Evolutionary conservation across 2,329 filamentous ascomycete genomes (phyloP).

Genomic region (Sporothrix humicola): DNA sequence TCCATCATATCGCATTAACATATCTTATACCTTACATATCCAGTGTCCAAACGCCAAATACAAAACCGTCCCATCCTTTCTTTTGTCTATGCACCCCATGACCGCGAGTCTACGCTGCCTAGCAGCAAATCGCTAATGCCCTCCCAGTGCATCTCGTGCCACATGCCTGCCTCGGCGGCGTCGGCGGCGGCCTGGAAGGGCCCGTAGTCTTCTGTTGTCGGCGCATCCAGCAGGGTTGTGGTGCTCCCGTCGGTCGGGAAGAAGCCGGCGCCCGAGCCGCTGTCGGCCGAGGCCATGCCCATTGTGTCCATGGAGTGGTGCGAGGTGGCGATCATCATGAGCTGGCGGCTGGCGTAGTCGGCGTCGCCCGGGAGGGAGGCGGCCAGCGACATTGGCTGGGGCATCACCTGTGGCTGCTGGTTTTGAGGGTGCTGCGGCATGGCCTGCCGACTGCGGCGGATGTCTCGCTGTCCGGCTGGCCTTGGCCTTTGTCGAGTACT

Average conservation of each 20-base stretch:
- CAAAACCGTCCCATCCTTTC: too few relatives aligned
- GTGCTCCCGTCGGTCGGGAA: constrained; percentile 1
- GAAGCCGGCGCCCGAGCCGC: not conserved
- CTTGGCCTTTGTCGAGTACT: not conserved
- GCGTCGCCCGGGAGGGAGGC: not conserved
- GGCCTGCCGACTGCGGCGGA: not conserved
- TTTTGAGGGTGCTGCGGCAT: not conserved
- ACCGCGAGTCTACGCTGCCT: constrained; percentile 21
- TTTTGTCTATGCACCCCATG: constrained; percentile 68
- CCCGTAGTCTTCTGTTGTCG: constrained; percentile 3
- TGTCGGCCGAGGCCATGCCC: not conserved
- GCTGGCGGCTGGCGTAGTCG: constrained; percentile 10
- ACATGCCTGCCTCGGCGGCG: constrained; percentile 13
- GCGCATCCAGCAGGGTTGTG: not conserved
- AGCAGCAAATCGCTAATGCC: constrained; percentile 27
- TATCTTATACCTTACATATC: too few relatives aligned
- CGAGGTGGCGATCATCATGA: constrained; percentile 7
- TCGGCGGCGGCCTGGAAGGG: constrained; percentile 26
- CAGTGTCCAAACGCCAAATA: too few relatives aligned
- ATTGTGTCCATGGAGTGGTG: constrained; percentile 1
- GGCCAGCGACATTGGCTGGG: not conserved
- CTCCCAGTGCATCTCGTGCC: constrained; percentile 32
- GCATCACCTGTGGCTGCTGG: constrained; percentile 3
- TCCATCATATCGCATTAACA: too few relatives aligned
- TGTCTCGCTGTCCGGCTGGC: not conserved